Base-by-base conservation (phyloP, 1,284 basidiomycete species). In the Phaffia rhodozyma region DNA sequence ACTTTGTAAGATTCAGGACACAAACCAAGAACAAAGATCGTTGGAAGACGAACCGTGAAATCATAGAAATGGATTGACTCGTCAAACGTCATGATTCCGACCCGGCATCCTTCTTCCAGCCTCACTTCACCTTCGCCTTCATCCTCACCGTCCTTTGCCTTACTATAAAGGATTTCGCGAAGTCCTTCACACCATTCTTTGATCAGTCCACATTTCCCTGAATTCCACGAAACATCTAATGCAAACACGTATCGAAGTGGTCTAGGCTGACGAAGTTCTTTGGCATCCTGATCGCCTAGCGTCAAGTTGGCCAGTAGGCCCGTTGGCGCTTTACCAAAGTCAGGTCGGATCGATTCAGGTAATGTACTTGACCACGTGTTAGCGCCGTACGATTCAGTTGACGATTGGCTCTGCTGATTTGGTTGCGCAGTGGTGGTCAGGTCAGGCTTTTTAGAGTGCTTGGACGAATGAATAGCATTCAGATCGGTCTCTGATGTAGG, bases 71-170 rank as follows among this genome's bases (percentile, higher is more conserved):
- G 90, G 25, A 98, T 77, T 1, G 84, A 79, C 55, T 80, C 77
- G 72, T 96, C 91, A 71, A 87, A 96, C 0, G 92, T 91, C 52
- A 97, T 70, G 68, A 99, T 86, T 2, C 84, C 87, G n/a, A 94
- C 73, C 66, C 77, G 73, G 73, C 79, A 79, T 66, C 68, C 61
- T 72, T 71, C 16, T 61, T 72, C 70, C 30, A 16, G 32, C 23
- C 38, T 43, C 38, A 43, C 38, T 16, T 43, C 38, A 16, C 38
- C 38, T 43, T 43, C 38, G 38, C 6, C 38, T 43, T 43, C 38
- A 11, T 5, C 38, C 16, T 43, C 38, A 11, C 38, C 38, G 38
- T 43, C 38, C 38, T 43, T 43, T 43, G 38, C 38, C 13, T 43
- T 43, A 16, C 38, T 43, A 68, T 86, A 97, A 0, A 98, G 75